Base-by-base conservation (phyloP, 139 green algal species). In the Pseudopediastrum boryanum region DNA sequence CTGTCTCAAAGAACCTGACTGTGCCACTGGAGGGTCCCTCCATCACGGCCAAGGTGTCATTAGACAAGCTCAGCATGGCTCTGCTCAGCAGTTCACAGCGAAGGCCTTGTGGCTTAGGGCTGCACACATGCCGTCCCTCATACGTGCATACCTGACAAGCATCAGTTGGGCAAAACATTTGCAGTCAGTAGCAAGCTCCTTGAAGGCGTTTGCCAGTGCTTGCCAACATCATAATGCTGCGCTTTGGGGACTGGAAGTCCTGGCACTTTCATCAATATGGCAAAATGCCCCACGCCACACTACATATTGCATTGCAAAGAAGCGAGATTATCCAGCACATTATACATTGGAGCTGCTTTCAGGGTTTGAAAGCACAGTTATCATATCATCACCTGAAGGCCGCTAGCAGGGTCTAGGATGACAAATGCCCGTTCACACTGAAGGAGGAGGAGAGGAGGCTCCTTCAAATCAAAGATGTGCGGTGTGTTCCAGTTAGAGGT, bases 381-480 rank as follows among this genome's bases (percentile, higher is more conserved):
- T n/a, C n/a, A n/a, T n/a, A n/a, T n/a, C n/a, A n/a, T 3, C 42
- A 74, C 74, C 62, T 91, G 89, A 29, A 94, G 83, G 41, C 85
- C 90, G 2, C 64, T 66, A 29, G 77, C 70, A 41, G 85, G 79
- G 68, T 92, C 89, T 31, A 91, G 71, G 33, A 92, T 70, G 33
- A 93, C 73, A 71, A 95, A 94, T 81, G 76, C 58, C 64, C 87
- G 84, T 36, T 85, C 78, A 61, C 81, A 86, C 80, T 90, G 87
- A 63, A 93, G 70, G 8, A 94, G 52, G 19, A 94, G 83, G 12
- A 82, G 88, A 10, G 89, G 78, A 1, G 82, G 85, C 61, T 89
- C 83, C 67, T 93, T 91, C 8, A 92, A 62, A 82, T 93, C 89
- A 83, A 93, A 88, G 36, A 94, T 93, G 78, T 94, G 84, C 3